These are phyloP conservation scores for Colletotrichum gloeosporioides DNA, from an alignment of 2,329 filamentous ascomycete species.

Conservation along the genomic window DNA sequence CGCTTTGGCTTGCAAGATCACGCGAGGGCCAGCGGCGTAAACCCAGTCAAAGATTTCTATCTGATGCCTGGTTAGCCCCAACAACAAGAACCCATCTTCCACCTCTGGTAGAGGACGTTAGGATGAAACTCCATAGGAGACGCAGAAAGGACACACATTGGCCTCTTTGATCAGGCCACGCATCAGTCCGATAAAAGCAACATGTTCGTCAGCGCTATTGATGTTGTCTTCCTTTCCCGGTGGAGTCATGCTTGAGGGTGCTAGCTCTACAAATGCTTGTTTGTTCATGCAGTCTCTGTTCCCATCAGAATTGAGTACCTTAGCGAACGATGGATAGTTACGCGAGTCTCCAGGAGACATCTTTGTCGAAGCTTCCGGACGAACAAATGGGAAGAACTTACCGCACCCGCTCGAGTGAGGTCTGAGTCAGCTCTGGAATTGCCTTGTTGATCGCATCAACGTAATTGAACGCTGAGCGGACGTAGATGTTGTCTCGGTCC, in stretches of 20 bases:
- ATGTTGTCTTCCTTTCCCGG: not conserved
- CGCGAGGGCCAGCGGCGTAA: not conserved
- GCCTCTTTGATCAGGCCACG: not conserved
- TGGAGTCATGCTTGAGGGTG: not conserved
- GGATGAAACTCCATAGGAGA: not conserved
- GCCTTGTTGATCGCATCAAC: not conserved
- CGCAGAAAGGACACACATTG: not conserved
- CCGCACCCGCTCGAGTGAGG: not conserved
- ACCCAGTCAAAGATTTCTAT: not conserved
- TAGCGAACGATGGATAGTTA: not conserved
- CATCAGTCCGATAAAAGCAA: not conserved
- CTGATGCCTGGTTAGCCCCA: not conserved
- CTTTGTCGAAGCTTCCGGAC: not conserved
- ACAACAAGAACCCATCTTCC: not conserved
- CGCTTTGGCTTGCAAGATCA: not conserved
- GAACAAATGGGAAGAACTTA: not conserved
- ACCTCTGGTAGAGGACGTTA: not conserved
- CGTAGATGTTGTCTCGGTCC: not conserved
- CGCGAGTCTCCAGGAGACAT: not conserved
- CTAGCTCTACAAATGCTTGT: not conserved
- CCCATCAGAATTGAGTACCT: not conserved
- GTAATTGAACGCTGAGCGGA: not conserved
- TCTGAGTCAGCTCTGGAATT: not conserved
- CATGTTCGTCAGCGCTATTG: not conserved
- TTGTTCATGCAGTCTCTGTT: not conserved